Evolutionary conservation across 2,329 filamentous ascomycete species (phyloP), one percentile per base, ranked within the genome.

Genomic region (Saccharata proteae): DNA sequence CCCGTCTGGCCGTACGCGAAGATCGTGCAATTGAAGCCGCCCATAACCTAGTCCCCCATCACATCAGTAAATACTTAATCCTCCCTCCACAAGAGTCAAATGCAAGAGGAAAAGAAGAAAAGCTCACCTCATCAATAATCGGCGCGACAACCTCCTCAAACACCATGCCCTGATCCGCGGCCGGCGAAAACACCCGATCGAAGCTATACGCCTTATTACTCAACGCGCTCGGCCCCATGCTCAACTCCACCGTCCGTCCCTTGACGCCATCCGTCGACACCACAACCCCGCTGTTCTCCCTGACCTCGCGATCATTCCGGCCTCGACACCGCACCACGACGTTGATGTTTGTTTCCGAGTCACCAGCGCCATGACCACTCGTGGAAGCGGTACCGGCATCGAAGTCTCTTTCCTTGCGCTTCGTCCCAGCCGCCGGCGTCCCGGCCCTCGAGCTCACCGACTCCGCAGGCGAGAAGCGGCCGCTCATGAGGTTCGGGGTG

Each of bases 1-100:
- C 90, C 90, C 0, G 90, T 98, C 55, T 98, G 90, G 16, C 90
- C 90, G 54, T 98, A 98, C 19, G 90, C 90, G 47, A 98, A 98
- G 38, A 98, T 93, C 4, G 90, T 98, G 60, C 90, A 98, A 55
- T 98, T 98, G 61, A 83, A 96, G 31, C 90, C 90, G 15, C 77
- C 71, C 24, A 98, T 70, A 68, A 96, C 93, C 84, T 93, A 43
- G 2, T 1, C 6, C 8, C 15, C 17, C 14, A 47, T 15, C 19
- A 28, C 9, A 35, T 16, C 21, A 10, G 17, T 29, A 11, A 6
- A 16, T 7, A 13, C 16, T 12, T n/a, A n/a, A n/a, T n/a, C n/a
- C n/a, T n/a, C n/a, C n/a, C n/a, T n/a, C n/a, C n/a, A n/a, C n/a
- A n/a, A n/a, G 11, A 9, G 6, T 16, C 7, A 4, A 6, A 17